Conservation (phyloP, 2,329 filamentous ascomycete genomes). For the Aspergillus vadensis region DNA sequence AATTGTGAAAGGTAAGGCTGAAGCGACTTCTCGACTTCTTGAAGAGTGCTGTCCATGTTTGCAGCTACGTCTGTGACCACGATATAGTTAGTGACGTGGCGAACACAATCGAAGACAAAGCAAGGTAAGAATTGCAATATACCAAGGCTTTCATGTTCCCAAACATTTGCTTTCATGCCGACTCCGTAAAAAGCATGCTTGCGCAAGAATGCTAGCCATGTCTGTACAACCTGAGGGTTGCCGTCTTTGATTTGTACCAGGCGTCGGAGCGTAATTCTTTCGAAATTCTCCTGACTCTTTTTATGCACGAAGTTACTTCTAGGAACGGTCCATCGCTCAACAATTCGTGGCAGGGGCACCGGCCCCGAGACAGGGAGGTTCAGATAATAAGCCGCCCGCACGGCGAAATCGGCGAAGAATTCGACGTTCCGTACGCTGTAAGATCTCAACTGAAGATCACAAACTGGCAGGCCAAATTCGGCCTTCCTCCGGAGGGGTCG, state of each 20-base stretch:
- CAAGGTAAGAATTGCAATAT: constrained; percentile 29
- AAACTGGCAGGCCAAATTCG: constrained; percentile 76
- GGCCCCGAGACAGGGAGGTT: constrained; percentile 83
- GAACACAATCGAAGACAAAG: background rate
- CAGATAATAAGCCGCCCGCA: constrained; percentile 93
- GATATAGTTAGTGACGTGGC: background rate
- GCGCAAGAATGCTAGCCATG: constrained; percentile 89
- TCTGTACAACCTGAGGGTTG: constrained; percentile 80
- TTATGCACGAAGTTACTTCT: constrained; percentile 90
- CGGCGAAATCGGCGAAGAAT: constrained; percentile 91
- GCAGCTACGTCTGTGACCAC: constrained; percentile 40
- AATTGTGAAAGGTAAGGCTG: constrained; percentile 45
- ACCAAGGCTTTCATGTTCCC: constrained; percentile 79
- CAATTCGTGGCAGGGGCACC: constrained; percentile 79
- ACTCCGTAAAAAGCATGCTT: constrained; percentile 95
- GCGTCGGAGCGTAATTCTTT: constrained; percentile 81
- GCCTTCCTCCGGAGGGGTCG: constrained; percentile 76
- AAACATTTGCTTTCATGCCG: constrained; percentile 98
- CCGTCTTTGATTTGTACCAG: constrained; percentile 93
- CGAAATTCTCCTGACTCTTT: constrained; percentile 97
- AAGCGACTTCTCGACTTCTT: constrained; percentile 44
- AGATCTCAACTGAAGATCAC: constrained; percentile 89
- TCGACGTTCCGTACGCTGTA: constrained; percentile 88
- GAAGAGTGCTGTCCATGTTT: constrained; percentile 42
- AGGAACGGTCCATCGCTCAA: constrained; percentile 92